Evolutionary conservation across 768 basidiomycete species (phyloP).

Genomic region (Cystobasidiopsis lactophilus): DNA sequence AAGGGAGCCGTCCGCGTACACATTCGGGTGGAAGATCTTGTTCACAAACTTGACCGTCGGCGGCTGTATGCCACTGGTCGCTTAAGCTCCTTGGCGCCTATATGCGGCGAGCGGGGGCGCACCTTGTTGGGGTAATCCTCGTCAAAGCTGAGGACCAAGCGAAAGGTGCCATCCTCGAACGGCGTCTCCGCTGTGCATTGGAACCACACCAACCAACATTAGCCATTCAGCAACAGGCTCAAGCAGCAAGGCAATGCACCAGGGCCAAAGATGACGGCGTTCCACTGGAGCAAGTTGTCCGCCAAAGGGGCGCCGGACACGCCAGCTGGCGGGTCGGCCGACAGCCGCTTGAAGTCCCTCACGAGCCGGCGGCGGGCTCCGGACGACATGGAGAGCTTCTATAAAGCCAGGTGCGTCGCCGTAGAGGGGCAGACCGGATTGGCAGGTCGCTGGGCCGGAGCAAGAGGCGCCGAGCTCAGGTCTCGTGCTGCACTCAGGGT

Average conservation of each 20-base stretch:
- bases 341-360: slow-evolving; percentile 84
- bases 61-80: no score
- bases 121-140: slow-evolving; percentile 98
- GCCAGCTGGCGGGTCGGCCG: slow-evolving; percentile 81
- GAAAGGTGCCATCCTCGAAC: slow-evolving; percentile 98
- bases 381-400: no score
- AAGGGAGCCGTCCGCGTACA: slow-evolving; percentile 93
- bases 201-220: no score
- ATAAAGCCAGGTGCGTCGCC: no score
- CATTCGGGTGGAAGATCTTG: slow-evolving; percentile 46
- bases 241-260: no score
- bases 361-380: no score
- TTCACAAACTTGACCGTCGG: not conserved
- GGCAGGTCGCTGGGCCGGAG: no score
- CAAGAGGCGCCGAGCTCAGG: no score
- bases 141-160: slow-evolving; percentile 80
- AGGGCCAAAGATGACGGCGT: slow-evolving; percentile 97
- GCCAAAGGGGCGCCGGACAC: slow-evolving; percentile 92
- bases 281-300: slow-evolving; percentile 99
- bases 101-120: slow-evolving; percentile 37
- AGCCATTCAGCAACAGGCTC: not conserved
- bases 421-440: no score
- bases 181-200: slow-evolving; percentile 87
- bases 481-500: no score
- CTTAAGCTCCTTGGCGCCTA: no score